Conservation (phyloP, 2,329 filamentous ascomycete species). For the Cryphonectria nitschkei region DNA sequence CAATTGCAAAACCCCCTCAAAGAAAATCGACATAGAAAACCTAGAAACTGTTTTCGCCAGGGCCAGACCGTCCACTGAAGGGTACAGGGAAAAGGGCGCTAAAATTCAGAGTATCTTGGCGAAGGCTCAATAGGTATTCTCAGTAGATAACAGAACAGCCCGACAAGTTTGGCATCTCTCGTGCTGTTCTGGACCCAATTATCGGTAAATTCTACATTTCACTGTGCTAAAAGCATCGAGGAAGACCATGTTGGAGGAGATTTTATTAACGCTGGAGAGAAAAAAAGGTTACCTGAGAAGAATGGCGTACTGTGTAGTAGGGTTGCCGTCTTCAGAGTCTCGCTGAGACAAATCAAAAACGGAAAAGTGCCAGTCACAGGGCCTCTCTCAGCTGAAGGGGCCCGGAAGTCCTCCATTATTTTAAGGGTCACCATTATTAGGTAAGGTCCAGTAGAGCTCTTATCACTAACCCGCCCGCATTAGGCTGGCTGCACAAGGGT, state of each 20-base stretch:
- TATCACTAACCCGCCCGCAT: constrained; percentile 1
- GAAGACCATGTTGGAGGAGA: too few species aligned
- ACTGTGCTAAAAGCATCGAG: too few species aligned
- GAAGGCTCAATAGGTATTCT: neutral
- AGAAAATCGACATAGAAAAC: too few species aligned
- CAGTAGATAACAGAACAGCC: neutral
- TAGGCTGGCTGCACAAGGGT: neutral
- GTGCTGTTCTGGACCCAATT: too few species aligned
- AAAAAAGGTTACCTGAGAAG: too few species aligned
- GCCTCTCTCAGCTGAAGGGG: neutral
- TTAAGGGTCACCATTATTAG: constrained; percentile 4
- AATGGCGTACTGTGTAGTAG: too few species aligned
- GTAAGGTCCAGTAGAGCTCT: neutral
- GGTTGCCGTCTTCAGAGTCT: too few species aligned
- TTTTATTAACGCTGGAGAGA: too few species aligned
- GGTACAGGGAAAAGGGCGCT: neutral
- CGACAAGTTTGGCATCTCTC: neutral
- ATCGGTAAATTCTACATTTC: too few species aligned
- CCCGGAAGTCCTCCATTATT: neutral
- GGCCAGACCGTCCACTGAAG: neutral
- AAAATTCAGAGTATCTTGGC: neutral
- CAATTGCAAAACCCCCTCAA: too few species aligned
- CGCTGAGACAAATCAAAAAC: too few species aligned
- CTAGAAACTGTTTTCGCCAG: too few species aligned
- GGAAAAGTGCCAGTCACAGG: neutral